A percentile compares a stretch with the other conserved stretches of the same genome.
phyloP scores from a whole-genome alignment of 345 rosid species.

The Capsella bursapastoris region DNA sequence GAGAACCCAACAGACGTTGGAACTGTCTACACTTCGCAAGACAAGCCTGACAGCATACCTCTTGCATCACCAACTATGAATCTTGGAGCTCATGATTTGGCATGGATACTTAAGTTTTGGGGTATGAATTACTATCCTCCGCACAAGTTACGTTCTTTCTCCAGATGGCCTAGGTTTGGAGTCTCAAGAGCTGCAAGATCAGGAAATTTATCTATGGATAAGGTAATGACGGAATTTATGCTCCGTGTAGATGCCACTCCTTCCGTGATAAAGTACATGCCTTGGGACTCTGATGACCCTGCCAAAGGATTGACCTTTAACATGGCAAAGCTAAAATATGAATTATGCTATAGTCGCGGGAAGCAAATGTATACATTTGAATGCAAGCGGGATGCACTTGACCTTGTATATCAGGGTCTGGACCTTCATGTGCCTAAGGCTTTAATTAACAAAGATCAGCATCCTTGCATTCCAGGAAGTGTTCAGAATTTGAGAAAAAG shows the following conservation, averaged over 20 bases:
- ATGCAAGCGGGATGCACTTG: conserved; percentile 87
- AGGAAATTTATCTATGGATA: conserved; percentile 92
- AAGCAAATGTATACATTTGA: conserved; percentile 90
- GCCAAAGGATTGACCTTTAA: conserved; percentile 85
- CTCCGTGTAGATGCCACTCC: conserved; percentile 89
- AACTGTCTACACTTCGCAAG: conserved; percentile 22
- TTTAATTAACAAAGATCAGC: conserved; percentile 63
- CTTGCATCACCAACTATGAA: conserved; percentile 64
- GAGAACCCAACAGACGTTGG: conserved; percentile 42
- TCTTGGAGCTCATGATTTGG: conserved; percentile 95
- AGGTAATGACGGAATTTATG: conserved; percentile 95
- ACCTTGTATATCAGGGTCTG: conserved; percentile 94
- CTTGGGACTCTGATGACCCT: conserved; percentile 91
- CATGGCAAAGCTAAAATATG: conserved; percentile 84
- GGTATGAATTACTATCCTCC: conserved; percentile 88
- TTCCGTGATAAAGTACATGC: conserved; percentile 66
- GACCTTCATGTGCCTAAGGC: conserved; percentile 90
- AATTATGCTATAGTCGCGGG: conserved; percentile 82
- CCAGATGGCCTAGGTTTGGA: conserved; percentile 97
- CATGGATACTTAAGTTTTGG: conserved; percentile 90
- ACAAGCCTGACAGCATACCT: conserved; percentile 53
- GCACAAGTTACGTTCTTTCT: conserved; percentile 85
- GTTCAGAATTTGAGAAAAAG: conserved; percentile 63
- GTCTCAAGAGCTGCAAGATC: conserved; percentile 79
- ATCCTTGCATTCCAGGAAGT: conserved; percentile 52